These are phyloP conservation scores for Trematosphaeria pertusa DNA, from an alignment of 2,329 filamentous ascomycete species.

Conservation along the genomic window DNA sequence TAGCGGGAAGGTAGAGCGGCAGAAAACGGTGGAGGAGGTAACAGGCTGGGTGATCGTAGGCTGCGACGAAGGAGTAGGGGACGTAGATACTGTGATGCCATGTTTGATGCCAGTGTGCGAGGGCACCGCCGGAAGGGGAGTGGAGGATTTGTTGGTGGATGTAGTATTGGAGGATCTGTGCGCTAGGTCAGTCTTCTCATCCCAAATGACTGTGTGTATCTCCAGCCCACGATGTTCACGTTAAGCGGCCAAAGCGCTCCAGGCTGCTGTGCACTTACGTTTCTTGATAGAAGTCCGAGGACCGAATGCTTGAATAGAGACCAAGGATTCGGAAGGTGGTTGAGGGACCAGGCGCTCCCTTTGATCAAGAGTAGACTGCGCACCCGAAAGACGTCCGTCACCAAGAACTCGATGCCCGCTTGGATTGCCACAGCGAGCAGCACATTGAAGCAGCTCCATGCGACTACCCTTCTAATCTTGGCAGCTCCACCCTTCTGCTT, in stretches of 20 bases:
- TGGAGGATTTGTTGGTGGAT: conserved; percentile 78
- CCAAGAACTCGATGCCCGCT: conserved; percentile 60
- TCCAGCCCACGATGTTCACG: too few species aligned
- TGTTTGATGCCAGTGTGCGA: conserved; percentile 52
- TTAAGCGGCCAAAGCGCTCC: too few species aligned
- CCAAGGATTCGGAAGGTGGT: conserved; percentile 70
- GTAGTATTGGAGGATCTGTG: conserved; percentile 70
- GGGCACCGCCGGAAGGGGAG: conserved; percentile 36
- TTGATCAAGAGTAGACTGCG: conserved; percentile 66
- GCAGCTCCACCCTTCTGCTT: conserved; percentile 48
- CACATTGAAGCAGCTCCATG: conserved; percentile 64
- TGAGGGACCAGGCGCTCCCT: conserved; percentile 64
- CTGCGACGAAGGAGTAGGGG: conserved; percentile 68
- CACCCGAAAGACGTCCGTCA: conserved; percentile 60
- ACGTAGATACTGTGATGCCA: conserved; percentile 67
- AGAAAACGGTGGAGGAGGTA: conserved; percentile 69
- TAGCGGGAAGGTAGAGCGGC: conserved; percentile 70
- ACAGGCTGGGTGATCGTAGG: conserved; percentile 72
- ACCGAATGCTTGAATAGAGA: conserved; percentile 63
- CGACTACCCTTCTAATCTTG: conserved; percentile 58
- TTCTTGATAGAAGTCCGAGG: conserved; percentile 62
- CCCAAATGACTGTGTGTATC: background rate
- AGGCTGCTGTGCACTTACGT: conserved; percentile 52
- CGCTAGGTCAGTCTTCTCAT: conserved; percentile 7
- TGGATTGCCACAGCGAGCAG: conserved; percentile 62